Conservation (phyloP, 768 basidiomycete genomes). For the Rhodotorula babjevae region DNA sequence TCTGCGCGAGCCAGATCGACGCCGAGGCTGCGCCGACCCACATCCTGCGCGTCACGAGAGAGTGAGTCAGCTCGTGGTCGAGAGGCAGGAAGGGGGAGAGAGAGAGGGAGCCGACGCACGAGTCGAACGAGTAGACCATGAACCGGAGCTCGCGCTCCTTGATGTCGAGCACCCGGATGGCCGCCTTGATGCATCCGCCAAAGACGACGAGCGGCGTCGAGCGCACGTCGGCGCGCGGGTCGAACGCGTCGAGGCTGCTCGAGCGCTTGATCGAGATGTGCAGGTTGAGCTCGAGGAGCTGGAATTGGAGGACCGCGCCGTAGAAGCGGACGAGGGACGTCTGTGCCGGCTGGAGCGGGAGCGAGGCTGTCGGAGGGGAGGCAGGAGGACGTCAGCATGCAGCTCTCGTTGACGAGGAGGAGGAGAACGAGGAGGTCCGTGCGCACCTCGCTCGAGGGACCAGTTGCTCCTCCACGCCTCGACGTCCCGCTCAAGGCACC, state of each 20-base stretch:
- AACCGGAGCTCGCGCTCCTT: slow-evolving; percentile 2
- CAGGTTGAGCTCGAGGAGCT: slow-evolving; percentile 19
- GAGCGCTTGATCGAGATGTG: slow-evolving; percentile 5
- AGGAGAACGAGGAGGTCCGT: too few species aligned
- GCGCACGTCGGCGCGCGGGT: not conserved
- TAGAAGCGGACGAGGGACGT: slow-evolving; percentile 15
- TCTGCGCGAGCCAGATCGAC: slow-evolving; percentile 18
- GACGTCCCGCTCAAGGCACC: slow-evolving; percentile 1
- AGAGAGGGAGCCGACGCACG: not conserved
- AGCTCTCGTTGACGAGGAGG: rapidly evolving
- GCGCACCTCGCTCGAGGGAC: slow-evolving; percentile 2
- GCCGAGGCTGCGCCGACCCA: slow-evolving; percentile 14
- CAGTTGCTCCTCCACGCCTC: slow-evolving; percentile 7
- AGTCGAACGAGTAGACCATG: slow-evolving; percentile 17
- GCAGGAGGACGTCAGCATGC: too few species aligned
- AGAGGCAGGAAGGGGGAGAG: too few species aligned
- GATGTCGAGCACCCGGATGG: slow-evolving; percentile 6
- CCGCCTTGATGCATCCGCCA: not conserved
- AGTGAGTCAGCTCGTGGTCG: not conserved
- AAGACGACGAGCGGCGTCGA: not conserved
- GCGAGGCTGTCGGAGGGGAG: not conserved
- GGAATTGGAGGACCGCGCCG: slow-evolving; percentile 7
- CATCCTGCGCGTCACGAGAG: not conserved
- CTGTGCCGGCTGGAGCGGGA: slow-evolving; percentile 1
- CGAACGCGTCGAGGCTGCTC: not conserved